Evolutionary conservation across 2,329 filamentous ascomycete genomes (phyloP).

Genomic region (Fusarium sp.): DNA sequence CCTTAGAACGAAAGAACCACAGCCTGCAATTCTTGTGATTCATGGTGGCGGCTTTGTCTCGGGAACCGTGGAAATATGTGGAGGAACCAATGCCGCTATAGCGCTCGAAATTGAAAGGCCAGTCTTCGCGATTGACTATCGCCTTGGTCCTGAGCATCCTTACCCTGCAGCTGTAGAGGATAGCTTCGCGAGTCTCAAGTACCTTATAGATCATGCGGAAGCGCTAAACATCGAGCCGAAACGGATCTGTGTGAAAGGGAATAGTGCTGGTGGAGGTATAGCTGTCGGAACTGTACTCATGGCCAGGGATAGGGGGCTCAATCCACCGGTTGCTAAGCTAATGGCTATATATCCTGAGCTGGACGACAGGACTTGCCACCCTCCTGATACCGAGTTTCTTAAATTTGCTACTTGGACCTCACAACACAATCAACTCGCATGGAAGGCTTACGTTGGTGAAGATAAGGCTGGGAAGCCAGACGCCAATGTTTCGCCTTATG

Average conservation of each 20-base stretch:
- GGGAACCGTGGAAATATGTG: slow-evolving; percentile 7
- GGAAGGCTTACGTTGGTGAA: slow-evolving; percentile 39
- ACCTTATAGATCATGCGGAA: slow-evolving; percentile 23
- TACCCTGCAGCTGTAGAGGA: slow-evolving; percentile 31
- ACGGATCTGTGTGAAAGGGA: slow-evolving; percentile 32
- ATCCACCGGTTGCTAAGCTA: slow-evolving; percentile 30
- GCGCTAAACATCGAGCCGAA: slow-evolving; percentile 32
- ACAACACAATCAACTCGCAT: slow-evolving; percentile 15
- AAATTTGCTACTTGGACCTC: slow-evolving; percentile 23
- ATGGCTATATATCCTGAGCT: slow-evolving; percentile 37
- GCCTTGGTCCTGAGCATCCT: slow-evolving; percentile 37
- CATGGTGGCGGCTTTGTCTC: slow-evolving; percentile 37
- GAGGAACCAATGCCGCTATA: slow-evolving; percentile 4
- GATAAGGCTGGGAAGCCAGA: slow-evolving; percentile 28
- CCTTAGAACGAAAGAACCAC: slow-evolving; percentile 10
- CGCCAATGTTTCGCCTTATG: slow-evolving; percentile 32
- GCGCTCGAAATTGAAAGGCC: slow-evolving; percentile 15
- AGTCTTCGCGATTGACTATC: slow-evolving; percentile 39
- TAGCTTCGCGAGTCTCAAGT: slow-evolving; percentile 31
- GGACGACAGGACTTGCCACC: slow-evolving; percentile 26
- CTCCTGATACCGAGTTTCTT: slow-evolving; percentile 12
- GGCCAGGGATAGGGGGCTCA: slow-evolving; percentile 30
- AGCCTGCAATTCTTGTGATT: slow-evolving; percentile 26
- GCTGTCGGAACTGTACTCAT: slow-evolving; percentile 25
- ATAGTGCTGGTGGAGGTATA: slow-evolving; percentile 35